Evolutionary conservation across 805 yeast species (phyloP), one percentile per base, ranked within the genome.

Genomic region (Ogataea chonburiensis): DNA sequence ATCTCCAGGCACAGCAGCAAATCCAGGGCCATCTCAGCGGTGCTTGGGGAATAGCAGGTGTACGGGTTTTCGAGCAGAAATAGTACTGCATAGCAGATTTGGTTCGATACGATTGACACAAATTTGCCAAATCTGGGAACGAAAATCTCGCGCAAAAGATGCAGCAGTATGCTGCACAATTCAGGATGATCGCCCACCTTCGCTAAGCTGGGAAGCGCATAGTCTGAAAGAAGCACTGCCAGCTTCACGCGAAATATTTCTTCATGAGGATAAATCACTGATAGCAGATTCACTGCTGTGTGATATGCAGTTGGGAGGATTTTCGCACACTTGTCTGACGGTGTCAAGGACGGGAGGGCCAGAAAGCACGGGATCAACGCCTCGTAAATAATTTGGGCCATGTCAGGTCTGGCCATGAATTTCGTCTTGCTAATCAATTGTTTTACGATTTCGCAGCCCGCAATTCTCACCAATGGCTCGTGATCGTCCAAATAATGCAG

Each of bases 301-400:
- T 46, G 33, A 25, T 60, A 60, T 0, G 61, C 52, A 9, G 38
- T 12, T 2, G 52, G 49, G 3, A 60, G 37, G 2, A 58, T 42
- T 7, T 16, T 1, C 2, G 30, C 17, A 7, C 60, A 51, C 21
- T 51, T 47, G 2, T 35, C 36, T 5, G 34, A 43, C 1, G 64
- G 57, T 3, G 62, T 58, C 12, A 54, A 46, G 5, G 55, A 30
- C 3, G 65, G 65, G 22, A 60, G 42, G 5, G 60, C 45, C 19
- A 60, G 32, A 10, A 60, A 30, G 21, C 54, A 47, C 1, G 64
- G 63, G 4, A 46, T 29, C 3, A 60, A 39, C 2, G 56, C 32
- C 7, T 45, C 55, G 14, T 40, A 46, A 6, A 60, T 31, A 7
- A 60, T 28, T 4, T 46, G 36, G 8, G 38, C 40, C 5, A 58